Evolutionary conservation across 148 eudicot species (phyloP).

Genomic region (Cornus florida): DNA sequence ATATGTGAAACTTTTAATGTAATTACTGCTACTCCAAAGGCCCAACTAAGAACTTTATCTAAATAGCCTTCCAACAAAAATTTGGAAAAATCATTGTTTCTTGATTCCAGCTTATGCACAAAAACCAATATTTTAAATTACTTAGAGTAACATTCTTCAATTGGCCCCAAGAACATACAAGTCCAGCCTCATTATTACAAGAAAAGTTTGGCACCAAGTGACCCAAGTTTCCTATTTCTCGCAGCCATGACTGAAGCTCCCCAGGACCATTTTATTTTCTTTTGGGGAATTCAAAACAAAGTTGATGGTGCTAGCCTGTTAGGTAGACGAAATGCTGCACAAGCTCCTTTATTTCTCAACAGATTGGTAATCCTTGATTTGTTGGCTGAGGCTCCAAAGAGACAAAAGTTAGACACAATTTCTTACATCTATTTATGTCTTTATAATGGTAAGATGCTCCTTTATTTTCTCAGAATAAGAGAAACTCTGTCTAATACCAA

Average conservation of each 20-base stretch:
- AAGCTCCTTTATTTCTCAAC: not conserved
- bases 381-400: not conserved
- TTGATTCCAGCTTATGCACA: not conserved
- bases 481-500: not conserved
- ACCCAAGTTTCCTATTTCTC: conserved; percentile 1
- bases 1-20: too few species aligned
- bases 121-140: not conserved
- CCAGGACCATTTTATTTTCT: not conserved
- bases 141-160: not conserved
- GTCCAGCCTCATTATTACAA: not conserved
- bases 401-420: not conserved
- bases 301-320: not conserved
- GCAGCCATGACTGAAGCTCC: not conserved
- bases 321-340: not conserved
- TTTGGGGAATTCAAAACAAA: not conserved
- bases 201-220: not conserved
- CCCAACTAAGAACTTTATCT: not conserved
- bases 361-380: not conserved
- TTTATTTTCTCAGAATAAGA: not conserved
- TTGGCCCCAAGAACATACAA: not conserved
- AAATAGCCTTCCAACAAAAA: not conserved
- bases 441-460: too few species aligned
- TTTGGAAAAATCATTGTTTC: not conserved
- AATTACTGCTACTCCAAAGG: not conserved
- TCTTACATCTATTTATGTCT: not conserved